A percentile compares a stretch with the other conserved stretches of the same genome.
Conservation (phyloP, 148 eudicot species). For the Pouteria glomerata region DNA sequence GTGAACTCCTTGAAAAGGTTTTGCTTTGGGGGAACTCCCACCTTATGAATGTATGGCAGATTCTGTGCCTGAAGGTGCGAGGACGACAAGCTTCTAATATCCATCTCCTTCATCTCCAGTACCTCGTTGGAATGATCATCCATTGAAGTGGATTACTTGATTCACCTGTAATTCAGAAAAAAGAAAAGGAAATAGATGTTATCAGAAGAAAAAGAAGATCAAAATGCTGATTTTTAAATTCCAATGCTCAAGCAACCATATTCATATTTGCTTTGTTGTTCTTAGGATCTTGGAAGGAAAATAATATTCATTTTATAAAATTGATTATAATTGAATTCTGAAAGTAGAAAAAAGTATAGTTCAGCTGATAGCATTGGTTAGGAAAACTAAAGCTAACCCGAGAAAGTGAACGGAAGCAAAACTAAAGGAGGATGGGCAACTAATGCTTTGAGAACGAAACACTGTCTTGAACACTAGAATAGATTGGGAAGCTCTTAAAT, state of each 20-base stretch:
- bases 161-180: conserved; percentile 9
- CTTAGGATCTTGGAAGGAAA: background rate
- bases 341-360: background rate
- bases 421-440: background rate
- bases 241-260: no score
- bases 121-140: conserved; percentile 19
- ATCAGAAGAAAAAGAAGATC: background rate
- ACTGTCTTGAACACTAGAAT: background rate
- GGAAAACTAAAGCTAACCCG: background rate
- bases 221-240: no score
- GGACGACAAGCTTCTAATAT: conserved; percentile 31
- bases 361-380: background rate
- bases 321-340: background rate
- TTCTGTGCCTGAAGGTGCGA: conserved; percentile 18
- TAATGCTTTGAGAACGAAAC: background rate
- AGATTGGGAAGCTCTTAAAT: background rate
- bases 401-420: background rate
- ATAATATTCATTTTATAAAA: background rate
- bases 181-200: background rate
- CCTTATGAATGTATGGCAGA: conserved; percentile 39
- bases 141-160: conserved; percentile 14
- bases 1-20: conserved; percentile 47
- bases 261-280: no score
- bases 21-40: conserved; percentile 55
- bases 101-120: conserved; percentile 34